phyloP scores from a whole-genome alignment of 805 yeast species.

The Saccharomycopsis sp. region DNA sequence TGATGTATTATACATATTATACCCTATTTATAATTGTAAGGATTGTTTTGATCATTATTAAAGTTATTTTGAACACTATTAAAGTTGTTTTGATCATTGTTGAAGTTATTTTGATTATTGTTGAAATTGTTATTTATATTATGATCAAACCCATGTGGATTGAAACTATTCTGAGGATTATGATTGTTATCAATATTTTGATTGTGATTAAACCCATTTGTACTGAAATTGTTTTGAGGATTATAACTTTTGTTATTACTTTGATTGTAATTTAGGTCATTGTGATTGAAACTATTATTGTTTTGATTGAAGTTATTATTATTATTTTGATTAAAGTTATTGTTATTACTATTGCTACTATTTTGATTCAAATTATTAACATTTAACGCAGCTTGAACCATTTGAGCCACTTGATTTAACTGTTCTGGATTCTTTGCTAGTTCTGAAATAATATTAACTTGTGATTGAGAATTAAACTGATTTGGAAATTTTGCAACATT shows the following conservation, averaged over 20 bases:
- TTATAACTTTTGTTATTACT: not conserved
- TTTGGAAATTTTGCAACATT: not conserved
- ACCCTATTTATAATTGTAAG: not conserved
- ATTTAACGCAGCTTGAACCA: conserved; percentile 11
- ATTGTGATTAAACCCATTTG: not conserved
- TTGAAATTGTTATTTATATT: not conserved
- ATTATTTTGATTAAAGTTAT: not conserved
- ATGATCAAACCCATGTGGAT: not conserved
- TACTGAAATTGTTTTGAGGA: not conserved
- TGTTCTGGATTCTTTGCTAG: conserved; percentile 9
- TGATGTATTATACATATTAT: no score
- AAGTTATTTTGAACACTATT: not conserved
- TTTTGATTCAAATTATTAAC: conserved; percentile 5
- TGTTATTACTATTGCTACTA: not conserved
- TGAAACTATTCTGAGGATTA: not conserved
- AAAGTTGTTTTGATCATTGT: not conserved
- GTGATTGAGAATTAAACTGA: not conserved
- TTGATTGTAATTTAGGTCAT: no score
- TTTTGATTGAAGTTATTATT: not conserved
- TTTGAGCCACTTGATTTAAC: conserved; percentile 13
- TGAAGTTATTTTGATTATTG: not conserved
- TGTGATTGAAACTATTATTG: not conserved
- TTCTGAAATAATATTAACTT: conserved; percentile 2
- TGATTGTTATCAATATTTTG: not conserved
- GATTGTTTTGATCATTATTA: not conserved